These are phyloP conservation scores for Leishmania lainsoni DNA, from an alignment of 208 protist species.

Conservation along the genomic window DNA sequence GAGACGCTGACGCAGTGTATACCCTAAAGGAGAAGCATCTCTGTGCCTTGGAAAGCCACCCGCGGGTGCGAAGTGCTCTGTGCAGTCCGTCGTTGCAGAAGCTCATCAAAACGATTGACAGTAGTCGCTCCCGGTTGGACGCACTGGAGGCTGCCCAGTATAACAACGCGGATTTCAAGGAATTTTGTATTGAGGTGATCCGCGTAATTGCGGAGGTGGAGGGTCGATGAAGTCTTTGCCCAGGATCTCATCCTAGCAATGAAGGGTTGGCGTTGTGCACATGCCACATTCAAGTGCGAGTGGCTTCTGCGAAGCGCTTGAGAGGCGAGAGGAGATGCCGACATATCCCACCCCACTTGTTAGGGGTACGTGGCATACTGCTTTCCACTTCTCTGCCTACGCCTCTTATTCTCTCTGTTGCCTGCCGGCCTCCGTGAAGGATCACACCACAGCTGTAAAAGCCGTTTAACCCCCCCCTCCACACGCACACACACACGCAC, in stretches of 20 bases:
- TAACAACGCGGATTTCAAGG: conserved; percentile 75
- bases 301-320: not conserved
- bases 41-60: conserved; percentile 48
- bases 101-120: conserved; percentile 67
- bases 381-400: not conserved
- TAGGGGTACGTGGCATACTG: not conserved
- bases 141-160: conserved; percentile 79
- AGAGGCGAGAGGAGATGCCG: not conserved
- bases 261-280: not conserved
- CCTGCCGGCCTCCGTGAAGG: not conserved
- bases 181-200: conserved; percentile 70
- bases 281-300: not conserved
- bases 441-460: not conserved
- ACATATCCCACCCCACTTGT: too few relatives aligned
- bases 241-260: not conserved
- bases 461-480: not conserved
- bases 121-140: conserved; percentile 69
- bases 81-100: conserved; percentile 56
- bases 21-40: conserved; percentile 75
- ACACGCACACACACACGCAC: not conserved
- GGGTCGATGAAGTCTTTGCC: conserved; percentile 8
- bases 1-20: conserved; percentile 34
- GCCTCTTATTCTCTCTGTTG: not conserved
- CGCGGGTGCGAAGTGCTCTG: conserved; percentile 52
- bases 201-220: conserved; percentile 42